Percentiles rank a stretch among this genome's conserved stretches.
Evolutionary conservation across 768 basidiomycete species (phyloP).

Genomic region (Panaeolus papilionaceus): DNA sequence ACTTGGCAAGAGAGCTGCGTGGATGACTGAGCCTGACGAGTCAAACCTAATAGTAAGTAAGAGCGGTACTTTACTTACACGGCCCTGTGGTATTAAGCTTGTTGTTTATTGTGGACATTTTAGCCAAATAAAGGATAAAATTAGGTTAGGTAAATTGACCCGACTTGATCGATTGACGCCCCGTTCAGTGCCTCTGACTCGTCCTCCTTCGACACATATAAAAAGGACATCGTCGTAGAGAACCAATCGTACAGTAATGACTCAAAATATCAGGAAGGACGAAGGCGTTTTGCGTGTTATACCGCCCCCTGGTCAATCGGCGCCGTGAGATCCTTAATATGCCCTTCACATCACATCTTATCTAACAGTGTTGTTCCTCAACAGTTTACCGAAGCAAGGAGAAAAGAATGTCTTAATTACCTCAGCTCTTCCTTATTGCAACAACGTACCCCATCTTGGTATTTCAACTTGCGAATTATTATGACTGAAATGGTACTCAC

Average conservation of each 20-base stretch:
- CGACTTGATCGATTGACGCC: slow-evolving; percentile 23
- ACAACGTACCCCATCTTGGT: slow-evolving; percentile 97
- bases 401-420: slow-evolving; percentile 91
- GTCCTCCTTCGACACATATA: background rate
- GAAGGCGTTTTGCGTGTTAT: slow-evolving; percentile 57
- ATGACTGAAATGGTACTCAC: background rate
- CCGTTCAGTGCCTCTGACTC: slow-evolving; percentile 16
- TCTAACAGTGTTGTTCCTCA: slow-evolving; percentile 21
- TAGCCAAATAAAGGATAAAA: slow-evolving; percentile 20
- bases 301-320: slow-evolving; percentile 55
- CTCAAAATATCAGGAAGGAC: slow-evolving; percentile 58
- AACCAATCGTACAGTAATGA: slow-evolving; percentile 39
- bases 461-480: slow-evolving; percentile 27
- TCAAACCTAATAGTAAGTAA: too few species aligned
- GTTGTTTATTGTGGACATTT: slow-evolving; percentile 12
- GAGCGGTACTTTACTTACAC: background rate
- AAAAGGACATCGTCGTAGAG: background rate
- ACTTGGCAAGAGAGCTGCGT: background rate
- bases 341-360: slow-evolving; percentile 21
- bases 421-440: slow-evolving; percentile 95
- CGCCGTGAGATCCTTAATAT: slow-evolving; percentile 45
- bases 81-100: background rate
- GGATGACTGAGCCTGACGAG: too few species aligned
- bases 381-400: slow-evolving; percentile 77
- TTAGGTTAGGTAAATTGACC: slow-evolving; percentile 1